These are phyloP conservation scores for Apiosordaria backusii DNA, from an alignment of 495 filamentous ascomycete species.

Conservation along the genomic window DNA sequence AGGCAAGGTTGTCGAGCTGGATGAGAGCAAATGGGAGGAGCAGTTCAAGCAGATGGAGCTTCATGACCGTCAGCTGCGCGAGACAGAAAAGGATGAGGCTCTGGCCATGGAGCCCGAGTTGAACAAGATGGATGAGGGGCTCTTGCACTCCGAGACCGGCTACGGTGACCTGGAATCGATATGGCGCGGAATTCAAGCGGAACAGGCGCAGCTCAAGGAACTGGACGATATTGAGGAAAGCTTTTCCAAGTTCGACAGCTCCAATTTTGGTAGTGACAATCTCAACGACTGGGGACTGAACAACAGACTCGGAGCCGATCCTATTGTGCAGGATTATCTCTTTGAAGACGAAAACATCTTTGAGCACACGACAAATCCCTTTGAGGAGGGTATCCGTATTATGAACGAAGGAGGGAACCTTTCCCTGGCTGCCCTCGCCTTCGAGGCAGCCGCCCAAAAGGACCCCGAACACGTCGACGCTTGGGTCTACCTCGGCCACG, in stretches of 20 bases:
- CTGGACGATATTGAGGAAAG: constrained; percentile 59
- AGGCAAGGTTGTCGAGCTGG: constrained; percentile 84
- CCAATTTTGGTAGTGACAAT: constrained; percentile 65
- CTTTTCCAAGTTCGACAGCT: constrained; percentile 62
- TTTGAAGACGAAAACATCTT: constrained; percentile 95
- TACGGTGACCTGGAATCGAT: constrained; percentile 86
- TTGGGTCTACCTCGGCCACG: constrained; percentile 84
- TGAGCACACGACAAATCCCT: constrained; percentile 69
- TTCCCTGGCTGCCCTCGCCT: constrained; percentile 90
- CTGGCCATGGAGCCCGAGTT: constrained; percentile 83
- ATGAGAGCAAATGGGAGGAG: constrained; percentile 91
- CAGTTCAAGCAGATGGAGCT: constrained; percentile 89
- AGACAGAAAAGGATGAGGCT: constrained; percentile 57
- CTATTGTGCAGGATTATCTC: constrained; percentile 80
- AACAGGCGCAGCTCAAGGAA: constrained; percentile 67
- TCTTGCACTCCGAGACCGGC: constrained; percentile 53
- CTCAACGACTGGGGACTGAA: constrained; percentile 55
- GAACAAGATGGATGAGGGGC: constrained; percentile 70
- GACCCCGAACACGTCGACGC: constrained; percentile 82
- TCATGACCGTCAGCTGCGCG: constrained; percentile 52
- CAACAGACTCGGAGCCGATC: constrained; percentile 55
- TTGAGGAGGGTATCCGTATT: constrained; percentile 85
- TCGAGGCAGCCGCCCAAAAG: constrained; percentile 92
- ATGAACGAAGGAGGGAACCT: constrained; percentile 90
- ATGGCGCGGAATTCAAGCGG: constrained; percentile 83